These are phyloP conservation scores for Ciborinia camelliae DNA, from an alignment of 2,329 filamentous ascomycete species.

Conservation along the genomic window DNA sequence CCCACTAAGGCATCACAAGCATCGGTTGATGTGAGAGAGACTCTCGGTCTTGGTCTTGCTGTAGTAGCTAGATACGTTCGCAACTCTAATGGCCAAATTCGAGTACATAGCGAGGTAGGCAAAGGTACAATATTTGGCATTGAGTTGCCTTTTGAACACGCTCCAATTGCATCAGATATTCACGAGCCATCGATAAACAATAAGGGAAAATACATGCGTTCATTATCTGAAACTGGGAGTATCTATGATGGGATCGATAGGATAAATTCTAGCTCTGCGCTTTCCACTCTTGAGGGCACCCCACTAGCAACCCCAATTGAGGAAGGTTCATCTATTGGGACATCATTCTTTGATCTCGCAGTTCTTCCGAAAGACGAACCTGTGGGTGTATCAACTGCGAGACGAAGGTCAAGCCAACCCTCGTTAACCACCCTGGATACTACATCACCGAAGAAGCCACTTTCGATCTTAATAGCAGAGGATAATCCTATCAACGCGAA, in stretches of 20 bases:
- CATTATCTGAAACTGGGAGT: constrained; percentile 1
- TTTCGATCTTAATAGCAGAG: constrained; percentile 71
- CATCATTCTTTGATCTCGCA: constrained; percentile 10
- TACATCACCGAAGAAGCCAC: not conserved
- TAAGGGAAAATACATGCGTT: not conserved
- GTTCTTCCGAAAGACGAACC: not conserved
- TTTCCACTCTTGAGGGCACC: not conserved
- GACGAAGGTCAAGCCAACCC: not conserved
- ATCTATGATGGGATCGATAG: not conserved
- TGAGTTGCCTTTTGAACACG: constrained; percentile 29
- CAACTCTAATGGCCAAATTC: constrained; percentile 28
- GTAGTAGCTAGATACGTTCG: constrained; percentile 29
- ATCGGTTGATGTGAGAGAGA: constrained; percentile 11
- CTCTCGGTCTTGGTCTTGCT: constrained; percentile 31
- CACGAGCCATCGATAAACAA: not conserved
- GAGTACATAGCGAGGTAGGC: constrained; percentile 24
- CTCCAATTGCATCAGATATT: not conserved
- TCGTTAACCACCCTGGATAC: not conserved
- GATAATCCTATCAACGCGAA: constrained; percentile 86
- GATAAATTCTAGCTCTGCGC: not conserved
- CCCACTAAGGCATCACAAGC: not conserved
- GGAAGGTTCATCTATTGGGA: not conserved
- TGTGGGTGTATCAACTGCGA: not conserved
- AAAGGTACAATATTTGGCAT: constrained; percentile 29
- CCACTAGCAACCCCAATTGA: constrained; percentile 6